A percentile compares a stretch with the other conserved stretches of the same genome.
These are phyloP conservation scores for Meredithiella fracta DNA, from an alignment of 2,329 filamentous ascomycete species.

Conservation along the genomic window DNA sequence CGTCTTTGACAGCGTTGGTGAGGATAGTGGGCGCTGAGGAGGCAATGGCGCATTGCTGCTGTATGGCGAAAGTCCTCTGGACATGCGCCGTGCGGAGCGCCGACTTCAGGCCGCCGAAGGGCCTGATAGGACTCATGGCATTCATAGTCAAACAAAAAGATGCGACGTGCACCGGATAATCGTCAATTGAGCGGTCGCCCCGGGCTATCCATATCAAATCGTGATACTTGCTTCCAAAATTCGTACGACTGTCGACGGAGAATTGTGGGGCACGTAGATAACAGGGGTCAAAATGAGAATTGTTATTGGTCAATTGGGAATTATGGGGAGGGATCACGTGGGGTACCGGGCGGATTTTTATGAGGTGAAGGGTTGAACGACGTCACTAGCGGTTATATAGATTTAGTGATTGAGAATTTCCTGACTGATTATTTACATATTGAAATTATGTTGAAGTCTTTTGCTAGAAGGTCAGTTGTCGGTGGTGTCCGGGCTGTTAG, in stretches of 20 bases:
- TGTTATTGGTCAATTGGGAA: slow-evolving; percentile 1
- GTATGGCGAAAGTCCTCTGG: slow-evolving; percentile 22
- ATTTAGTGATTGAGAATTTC: no score
- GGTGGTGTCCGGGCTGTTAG: neutral
- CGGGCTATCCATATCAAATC: neutral
- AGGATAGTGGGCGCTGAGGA: slow-evolving; percentile 19
- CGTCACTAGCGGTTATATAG: neutral
- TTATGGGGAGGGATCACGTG: neutral
- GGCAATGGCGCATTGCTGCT: slow-evolving; percentile 14
- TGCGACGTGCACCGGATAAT: neutral
- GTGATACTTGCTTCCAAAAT: neutral
- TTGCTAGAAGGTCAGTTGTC: neutral
- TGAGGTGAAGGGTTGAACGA: neutral
- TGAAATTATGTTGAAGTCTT: no score
- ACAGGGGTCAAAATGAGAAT: neutral
- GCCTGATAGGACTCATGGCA: slow-evolving; percentile 45
- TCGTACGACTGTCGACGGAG: neutral
- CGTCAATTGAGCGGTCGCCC: neutral
- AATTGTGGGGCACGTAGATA: neutral
- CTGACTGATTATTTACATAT: neutral
- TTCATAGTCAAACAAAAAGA: slow-evolving; percentile 33
- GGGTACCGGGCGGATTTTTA: no score
- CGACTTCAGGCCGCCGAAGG: slow-evolving; percentile 53
- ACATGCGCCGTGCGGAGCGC: slow-evolving; percentile 42
- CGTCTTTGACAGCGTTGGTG: slow-evolving; percentile 21